Conservation (phyloP, 306 rosid genomes). For the Quercus mongolica region DNA sequence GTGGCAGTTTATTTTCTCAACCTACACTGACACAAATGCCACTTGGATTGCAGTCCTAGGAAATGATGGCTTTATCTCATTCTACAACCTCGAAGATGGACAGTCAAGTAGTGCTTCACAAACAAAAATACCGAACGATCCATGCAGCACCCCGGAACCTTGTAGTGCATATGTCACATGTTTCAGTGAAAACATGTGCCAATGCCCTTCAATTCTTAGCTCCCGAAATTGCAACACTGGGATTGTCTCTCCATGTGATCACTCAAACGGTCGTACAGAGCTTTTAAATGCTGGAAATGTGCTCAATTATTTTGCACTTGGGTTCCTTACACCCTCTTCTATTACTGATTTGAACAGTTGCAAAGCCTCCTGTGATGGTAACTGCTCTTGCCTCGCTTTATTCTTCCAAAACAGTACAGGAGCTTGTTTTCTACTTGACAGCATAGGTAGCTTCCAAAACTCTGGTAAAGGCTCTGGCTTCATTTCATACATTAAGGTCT, state of each 20-base stretch:
- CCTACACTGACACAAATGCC: slow-evolving; percentile 26
- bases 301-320: slow-evolving; percentile 65
- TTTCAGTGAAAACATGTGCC: slow-evolving; percentile 41
- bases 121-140: slow-evolving; percentile 51
- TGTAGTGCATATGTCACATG: slow-evolving; percentile 72
- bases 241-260: slow-evolving; percentile 51
- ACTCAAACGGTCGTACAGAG: slow-evolving; percentile 17
- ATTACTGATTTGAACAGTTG: slow-evolving; percentile 59
- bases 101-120: slow-evolving; percentile 31
- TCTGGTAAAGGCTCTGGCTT: slow-evolving; percentile 42
- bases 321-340: slow-evolving; percentile 50
- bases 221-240: slow-evolving; percentile 61
- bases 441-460: slow-evolving; percentile 70
- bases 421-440: slow-evolving; percentile 60
- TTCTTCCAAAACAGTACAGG: slow-evolving; percentile 77
- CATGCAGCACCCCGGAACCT: slow-evolving; percentile 68
- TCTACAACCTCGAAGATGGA: slow-evolving; percentile 45
- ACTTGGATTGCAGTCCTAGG: slow-evolving; percentile 81
- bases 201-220: slow-evolving; percentile 71
- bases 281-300: slow-evolving; percentile 53
- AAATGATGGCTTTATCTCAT: slow-evolving; percentile 63
- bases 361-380: slow-evolving; percentile 52
- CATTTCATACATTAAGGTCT: slow-evolving; percentile 68
- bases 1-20: slow-evolving; percentile 64
- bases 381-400: slow-evolving; percentile 78